phyloP scores from a whole-genome alignment of 495 filamentous ascomycete genomes.

The Penicillium salamii region DNA sequence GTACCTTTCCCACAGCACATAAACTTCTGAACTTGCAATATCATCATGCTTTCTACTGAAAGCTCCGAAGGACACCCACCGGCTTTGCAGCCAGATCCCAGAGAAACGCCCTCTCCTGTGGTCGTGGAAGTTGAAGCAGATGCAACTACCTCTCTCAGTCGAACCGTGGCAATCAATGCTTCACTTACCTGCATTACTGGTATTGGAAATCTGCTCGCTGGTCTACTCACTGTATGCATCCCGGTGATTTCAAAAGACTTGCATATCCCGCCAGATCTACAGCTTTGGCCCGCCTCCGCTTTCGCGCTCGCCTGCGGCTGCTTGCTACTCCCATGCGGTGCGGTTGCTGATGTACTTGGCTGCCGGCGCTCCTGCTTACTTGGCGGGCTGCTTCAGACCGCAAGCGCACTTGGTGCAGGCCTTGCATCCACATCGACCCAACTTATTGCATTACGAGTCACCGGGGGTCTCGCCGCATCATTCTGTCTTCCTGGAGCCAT shows the following conservation, averaged over 20 bases:
- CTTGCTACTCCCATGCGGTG: slow-evolving; percentile 40
- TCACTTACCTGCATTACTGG: slow-evolving; percentile 8
- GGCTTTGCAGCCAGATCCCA: too few relatives aligned
- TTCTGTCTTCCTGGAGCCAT: slow-evolving; percentile 38
- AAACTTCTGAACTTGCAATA: too few relatives aligned
- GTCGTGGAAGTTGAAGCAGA: too few relatives aligned
- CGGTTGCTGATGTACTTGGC: slow-evolving; percentile 46
- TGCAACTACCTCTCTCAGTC: too few relatives aligned
- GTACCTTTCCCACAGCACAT: too few relatives aligned
- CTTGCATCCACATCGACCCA: slow-evolving; percentile 37
- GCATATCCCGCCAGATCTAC: slow-evolving; percentile 4
- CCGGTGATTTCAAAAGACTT: slow-evolving; percentile 9
- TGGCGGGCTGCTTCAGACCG: slow-evolving; percentile 35
- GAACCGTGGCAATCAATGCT: too few relatives aligned
- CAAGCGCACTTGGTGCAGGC: slow-evolving; percentile 40
- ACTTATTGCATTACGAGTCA: slow-evolving; percentile 42
- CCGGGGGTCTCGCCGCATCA: slow-evolving; percentile 35
- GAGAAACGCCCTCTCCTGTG: too few relatives aligned
- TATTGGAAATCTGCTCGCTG: slow-evolving; percentile 9
- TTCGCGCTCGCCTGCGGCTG: slow-evolving; percentile 27
- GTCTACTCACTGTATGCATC: slow-evolving; percentile 10
- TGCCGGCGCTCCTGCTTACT: slow-evolving; percentile 30
- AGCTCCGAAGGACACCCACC: too few relatives aligned
- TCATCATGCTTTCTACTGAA: too few relatives aligned
- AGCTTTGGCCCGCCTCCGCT: slow-evolving; percentile 12